Base-by-base conservation (phyloP, 805 yeast genomes). In the Brettanomyces naardenensis region DNA sequence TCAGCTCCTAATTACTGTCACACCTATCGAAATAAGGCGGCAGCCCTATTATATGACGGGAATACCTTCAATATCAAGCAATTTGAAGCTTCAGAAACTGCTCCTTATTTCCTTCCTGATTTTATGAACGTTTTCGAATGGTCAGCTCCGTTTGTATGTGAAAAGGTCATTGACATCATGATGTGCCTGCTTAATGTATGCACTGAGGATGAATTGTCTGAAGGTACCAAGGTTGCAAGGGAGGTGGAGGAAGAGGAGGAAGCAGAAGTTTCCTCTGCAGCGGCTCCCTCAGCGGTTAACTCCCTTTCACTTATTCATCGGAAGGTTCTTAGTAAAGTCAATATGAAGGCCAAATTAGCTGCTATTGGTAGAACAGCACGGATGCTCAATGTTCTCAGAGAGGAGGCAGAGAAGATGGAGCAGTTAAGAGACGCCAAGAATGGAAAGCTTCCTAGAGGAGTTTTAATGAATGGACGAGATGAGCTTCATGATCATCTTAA, bases 51-150 rank as follows among this genome's bases (percentile, higher is more conserved):
- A 58, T 90, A 89, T 60, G 95, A 86, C 50, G 78, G 87, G 55
- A 81, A 87, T 48, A 92, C 88, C 7, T 81, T 90, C 86, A 90
- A 90, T 58, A 88, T 90, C 43, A 76, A 96, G 39, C 97, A 89
- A 62, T 90, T 89, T 68, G 88, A 86, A 58, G 65, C 80, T 51
- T 75, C 85, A 14, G 94, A 95, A 4, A 95, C 86, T 58, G 26
- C 35, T 3, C 97, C 98, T 1, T 90, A 89, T 64, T 89, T 94
- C 88, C 68, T 90, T 45, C 97, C 97, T 5, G 88, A 89, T 58
- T 88, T 89, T 50, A 90, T 88, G 96, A 96, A 90, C 59, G 95
- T 88, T 4, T 90, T 90, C 58, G 82, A 95, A 18, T 90, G 97
- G 97, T 85, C 95, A 1, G 64, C 90, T 44, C 98, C 97, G 4